Base-by-base conservation (phyloP, 2,329 filamentous ascomycete genomes). In the Verruconis gallopava region DNA sequence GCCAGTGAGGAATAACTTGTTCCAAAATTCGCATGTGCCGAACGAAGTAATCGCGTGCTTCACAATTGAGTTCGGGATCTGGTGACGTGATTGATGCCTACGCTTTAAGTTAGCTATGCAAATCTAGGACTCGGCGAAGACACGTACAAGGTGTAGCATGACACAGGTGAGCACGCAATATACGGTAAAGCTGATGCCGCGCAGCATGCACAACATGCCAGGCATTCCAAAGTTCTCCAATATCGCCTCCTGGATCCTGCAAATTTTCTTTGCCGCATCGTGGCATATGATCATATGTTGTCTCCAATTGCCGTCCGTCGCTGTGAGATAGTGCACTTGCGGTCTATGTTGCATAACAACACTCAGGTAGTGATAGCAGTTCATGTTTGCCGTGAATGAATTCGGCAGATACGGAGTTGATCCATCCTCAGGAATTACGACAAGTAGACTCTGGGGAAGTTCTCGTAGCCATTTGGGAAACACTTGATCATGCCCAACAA, bases 171-270 rank as follows among this genome's bases (percentile, higher is more conserved):
- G 66, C 19, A 94, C 77, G 43, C 80, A 78, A 55, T 96, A 96
- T n/a, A 96, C 85, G 4, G 85, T 85, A 54, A 94, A 96, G 60
- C 88, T 94, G 57, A 93, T 86, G 30, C 89, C 89, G 50, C 89
- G 75, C 54, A 89, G 81, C 89, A 95, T 95, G 62, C 81, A 93
- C 51, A 91, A 71, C 13, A 96, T 68, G 1, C 88, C 89, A 13
- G 74, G 74, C 46, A 94, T 66, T 2, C 86, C 85, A 58, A 79
- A 93, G 0, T 75, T 73, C 42, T 80, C 72, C 45, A 93, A 55
- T 25, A 93, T 76, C 2, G 80, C 80, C 61, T 96, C 89, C 55
- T 95, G 86, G 4, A 95, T 62, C 46, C 83, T 78, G 60, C 88
- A 95, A 39, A 96, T 71, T 32, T 73, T 75, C 60, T 91, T 93